Percentiles rank a stretch among this genome's conserved stretches.
phyloP scores from a whole-genome alignment of 2,329 filamentous ascomycete species.

The Sphaerulina musiva region DNA sequence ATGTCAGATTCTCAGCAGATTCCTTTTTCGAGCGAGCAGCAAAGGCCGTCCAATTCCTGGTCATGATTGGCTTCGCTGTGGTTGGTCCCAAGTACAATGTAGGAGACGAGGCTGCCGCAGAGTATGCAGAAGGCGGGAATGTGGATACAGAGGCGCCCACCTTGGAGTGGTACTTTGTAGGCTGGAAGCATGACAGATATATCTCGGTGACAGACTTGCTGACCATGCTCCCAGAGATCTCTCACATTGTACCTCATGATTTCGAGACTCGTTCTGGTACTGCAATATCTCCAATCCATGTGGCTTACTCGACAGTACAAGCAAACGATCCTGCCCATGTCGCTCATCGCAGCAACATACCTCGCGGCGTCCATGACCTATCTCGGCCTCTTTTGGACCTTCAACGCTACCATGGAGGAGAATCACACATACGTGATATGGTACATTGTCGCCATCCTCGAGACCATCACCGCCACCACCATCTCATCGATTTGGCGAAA shows the following conservation, averaged over 20 bases:
- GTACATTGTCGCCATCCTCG: conserved; percentile 43
- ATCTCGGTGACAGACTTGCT: not conserved
- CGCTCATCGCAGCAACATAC: conserved; percentile 32
- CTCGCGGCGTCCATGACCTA: conserved; percentile 34
- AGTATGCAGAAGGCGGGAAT: conserved; percentile 33
- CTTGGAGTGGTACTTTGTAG: conserved; percentile 34
- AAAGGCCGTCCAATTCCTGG: conserved; percentile 55
- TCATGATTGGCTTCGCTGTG: conserved; percentile 60
- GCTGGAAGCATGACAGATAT: not conserved
- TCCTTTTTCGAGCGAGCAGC: conserved; percentile 56
- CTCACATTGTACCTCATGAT: conserved; percentile 37
- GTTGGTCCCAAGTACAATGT: conserved; percentile 44
- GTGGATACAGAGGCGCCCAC: conserved; percentile 30
- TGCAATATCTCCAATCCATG: conserved; percentile 37
- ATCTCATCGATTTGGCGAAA: conserved; percentile 33
- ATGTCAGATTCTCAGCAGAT: conserved; percentile 60
- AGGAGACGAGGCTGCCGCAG: conserved; percentile 29
- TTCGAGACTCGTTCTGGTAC: conserved; percentile 32
- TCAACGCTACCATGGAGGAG: conserved; percentile 14
- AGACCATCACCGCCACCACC: conserved; percentile 30
- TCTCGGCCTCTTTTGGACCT: conserved; percentile 30
- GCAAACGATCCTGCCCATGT: conserved; percentile 31
- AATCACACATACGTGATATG: conserved; percentile 43
- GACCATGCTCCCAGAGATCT: conserved; percentile 14
- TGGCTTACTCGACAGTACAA: conserved; percentile 31